Percentiles rank a stretch among this genome's conserved stretches.
phyloP scores from a whole-genome alignment of 2,329 filamentous ascomycete species.

The Ascochyta koolunga region DNA sequence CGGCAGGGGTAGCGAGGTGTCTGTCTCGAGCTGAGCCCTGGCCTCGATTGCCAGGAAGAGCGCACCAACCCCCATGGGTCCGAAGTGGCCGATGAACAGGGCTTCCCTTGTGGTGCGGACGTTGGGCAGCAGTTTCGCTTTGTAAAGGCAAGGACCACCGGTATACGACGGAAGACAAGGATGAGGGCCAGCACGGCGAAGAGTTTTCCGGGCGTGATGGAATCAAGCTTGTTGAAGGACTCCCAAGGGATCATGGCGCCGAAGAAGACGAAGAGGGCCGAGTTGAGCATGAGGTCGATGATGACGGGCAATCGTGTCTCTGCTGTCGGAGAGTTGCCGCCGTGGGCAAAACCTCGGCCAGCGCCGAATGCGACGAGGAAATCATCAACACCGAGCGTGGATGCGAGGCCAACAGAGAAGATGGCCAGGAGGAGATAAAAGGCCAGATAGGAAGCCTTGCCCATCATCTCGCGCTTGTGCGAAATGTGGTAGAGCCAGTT shows the following conservation, averaged over 20 bases:
- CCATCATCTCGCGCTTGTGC: slow-evolving; percentile 54
- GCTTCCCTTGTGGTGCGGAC: slow-evolving; percentile 59
- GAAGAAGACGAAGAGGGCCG: slow-evolving; percentile 62
- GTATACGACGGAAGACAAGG: slow-evolving; percentile 59
- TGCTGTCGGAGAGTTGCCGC: slow-evolving; percentile 58
- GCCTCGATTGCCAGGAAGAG: slow-evolving; percentile 64
- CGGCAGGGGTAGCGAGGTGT: slow-evolving; percentile 52
- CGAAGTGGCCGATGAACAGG: slow-evolving; percentile 63
- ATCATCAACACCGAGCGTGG: slow-evolving; percentile 60
- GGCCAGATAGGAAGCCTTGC: slow-evolving; percentile 57
- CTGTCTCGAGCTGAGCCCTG: slow-evolving; percentile 59
- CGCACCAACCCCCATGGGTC: slow-evolving; percentile 63
- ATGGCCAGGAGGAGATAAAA: slow-evolving; percentile 63
- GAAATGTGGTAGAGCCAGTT: slow-evolving; percentile 58
- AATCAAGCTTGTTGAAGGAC: slow-evolving; percentile 45
- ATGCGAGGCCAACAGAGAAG: slow-evolving; percentile 59
- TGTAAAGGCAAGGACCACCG: slow-evolving; percentile 56
- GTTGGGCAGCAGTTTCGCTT: slow-evolving; percentile 52
- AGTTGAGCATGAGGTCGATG: slow-evolving; percentile 63
- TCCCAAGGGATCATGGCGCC: slow-evolving; percentile 61
- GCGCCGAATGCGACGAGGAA: slow-evolving; percentile 64
- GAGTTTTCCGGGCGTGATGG: slow-evolving; percentile 52
- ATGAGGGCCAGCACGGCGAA: slow-evolving; percentile 57
- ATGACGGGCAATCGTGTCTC: slow-evolving; percentile 56
- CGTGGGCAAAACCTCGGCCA: slow-evolving; percentile 60